These are phyloP conservation scores for Holtermannia corniformis DNA, from an alignment of 768 basidiomycete genomes.

Conservation along the genomic window DNA sequence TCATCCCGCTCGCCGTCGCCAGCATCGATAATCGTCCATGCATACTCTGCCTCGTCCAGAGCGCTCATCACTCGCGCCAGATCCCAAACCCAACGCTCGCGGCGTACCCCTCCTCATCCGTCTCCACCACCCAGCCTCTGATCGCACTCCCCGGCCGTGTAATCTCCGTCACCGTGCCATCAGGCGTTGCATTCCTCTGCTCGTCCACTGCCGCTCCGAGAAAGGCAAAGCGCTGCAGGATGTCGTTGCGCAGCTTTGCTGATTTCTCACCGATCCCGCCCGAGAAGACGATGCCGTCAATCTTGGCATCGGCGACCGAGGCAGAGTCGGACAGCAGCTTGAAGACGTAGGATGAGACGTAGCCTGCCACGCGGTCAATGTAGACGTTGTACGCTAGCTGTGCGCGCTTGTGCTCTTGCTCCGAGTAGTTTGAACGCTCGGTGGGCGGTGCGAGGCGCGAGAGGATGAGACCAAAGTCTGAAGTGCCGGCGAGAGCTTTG, in stretches of 20 bases:
- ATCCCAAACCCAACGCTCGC: constrained; percentile 17
- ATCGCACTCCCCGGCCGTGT: constrained; percentile 33
- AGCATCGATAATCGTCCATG: too few species aligned
- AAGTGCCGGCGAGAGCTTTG: constrained; percentile 66
- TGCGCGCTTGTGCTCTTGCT: constrained; percentile 26
- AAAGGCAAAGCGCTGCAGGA: constrained; percentile 51
- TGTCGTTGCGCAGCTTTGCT: constrained; percentile 51
- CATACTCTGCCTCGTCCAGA: too few species aligned
- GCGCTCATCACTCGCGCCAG: background rate
- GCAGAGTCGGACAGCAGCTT: constrained; percentile 47
- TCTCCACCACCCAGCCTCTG: constrained; percentile 41
- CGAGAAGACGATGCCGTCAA: constrained; percentile 75
- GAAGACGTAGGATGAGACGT: constrained; percentile 62
- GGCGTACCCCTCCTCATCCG: constrained; percentile 42
- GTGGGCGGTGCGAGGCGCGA: constrained; percentile 43
- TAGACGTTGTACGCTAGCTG: constrained; percentile 69
- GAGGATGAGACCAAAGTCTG: constrained; percentile 65
- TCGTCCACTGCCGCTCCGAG: constrained; percentile 56
- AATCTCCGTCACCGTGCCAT: constrained; percentile 30
- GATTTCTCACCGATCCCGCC: constrained; percentile 82
- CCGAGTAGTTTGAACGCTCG: constrained; percentile 25
- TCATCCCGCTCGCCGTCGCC: too few species aligned
- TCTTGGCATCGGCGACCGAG: constrained; percentile 23
- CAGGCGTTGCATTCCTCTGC: constrained; percentile 45
- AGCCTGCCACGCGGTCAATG: constrained; percentile 64